phyloP scores from a whole-genome alignment of 805 yeast species.

The Yamadazyma ubonensis region DNA sequence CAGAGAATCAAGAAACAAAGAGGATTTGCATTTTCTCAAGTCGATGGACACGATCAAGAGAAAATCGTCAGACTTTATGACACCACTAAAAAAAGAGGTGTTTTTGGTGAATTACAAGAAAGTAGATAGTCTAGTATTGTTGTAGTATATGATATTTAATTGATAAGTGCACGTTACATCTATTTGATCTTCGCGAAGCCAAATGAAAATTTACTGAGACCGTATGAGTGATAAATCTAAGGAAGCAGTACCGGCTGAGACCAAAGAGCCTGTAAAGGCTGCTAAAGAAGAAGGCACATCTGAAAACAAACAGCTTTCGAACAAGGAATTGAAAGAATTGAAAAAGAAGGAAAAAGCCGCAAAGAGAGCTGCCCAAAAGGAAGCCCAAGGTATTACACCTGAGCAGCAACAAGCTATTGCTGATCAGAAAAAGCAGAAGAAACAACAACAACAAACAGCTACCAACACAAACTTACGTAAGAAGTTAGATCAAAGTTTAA shows the following conservation, averaged over 20 bases:
- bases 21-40: constrained; percentile 97
- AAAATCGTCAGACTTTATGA: constrained; percentile 90
- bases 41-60: constrained; percentile 87
- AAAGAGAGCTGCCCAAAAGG: constrained; percentile 85
- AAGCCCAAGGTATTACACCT: constrained; percentile 56
- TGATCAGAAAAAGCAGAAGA: constrained; percentile 43
- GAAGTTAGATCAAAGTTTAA: constrained; percentile 16
- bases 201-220: constrained; percentile 1
- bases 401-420: constrained; percentile 43
- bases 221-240: constrained; percentile 6
- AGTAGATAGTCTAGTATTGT: constrained; percentile 10
- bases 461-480: constrained; percentile 52
- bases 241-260: not conserved
- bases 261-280: not conserved
- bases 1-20: constrained; percentile 97
- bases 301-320: constrained; percentile 39
- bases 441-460: constrained; percentile 44
- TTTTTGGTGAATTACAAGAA: constrained; percentile 53
- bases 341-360: constrained; percentile 91
- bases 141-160: constrained; percentile 1
- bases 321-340: constrained; percentile 82
- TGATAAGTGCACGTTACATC: constrained; percentile 1
- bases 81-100: constrained; percentile 81
- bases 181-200: not conserved
- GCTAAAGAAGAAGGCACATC: not conserved